phyloP scores from a whole-genome alignment of 805 yeast genomes.

The Wickerhamomyces silvicola region DNA sequence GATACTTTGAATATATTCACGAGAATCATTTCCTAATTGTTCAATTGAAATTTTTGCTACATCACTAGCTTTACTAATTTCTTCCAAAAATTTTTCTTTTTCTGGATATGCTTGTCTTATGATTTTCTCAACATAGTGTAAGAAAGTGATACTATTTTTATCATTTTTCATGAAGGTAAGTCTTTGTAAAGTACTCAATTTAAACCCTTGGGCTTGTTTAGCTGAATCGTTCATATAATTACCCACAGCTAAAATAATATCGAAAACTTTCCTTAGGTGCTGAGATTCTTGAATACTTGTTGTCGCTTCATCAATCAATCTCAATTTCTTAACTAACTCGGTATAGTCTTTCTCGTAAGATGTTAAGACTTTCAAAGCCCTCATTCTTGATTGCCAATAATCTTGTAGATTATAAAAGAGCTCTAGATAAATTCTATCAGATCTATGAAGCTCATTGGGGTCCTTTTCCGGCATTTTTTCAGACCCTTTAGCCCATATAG shows the following conservation, averaged over 20 bases:
- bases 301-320: constrained; percentile 53
- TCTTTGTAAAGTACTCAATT: constrained; percentile 60
- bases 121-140: constrained; percentile 69
- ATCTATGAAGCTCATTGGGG: constrained; percentile 52
- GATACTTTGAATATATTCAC: constrained; percentile 44
- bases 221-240: constrained; percentile 72
- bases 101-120: constrained; percentile 64
- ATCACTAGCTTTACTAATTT: constrained; percentile 44
- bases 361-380: constrained; percentile 48
- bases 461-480: constrained; percentile 44
- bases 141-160: constrained; percentile 60
- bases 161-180: constrained; percentile 63
- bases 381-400: constrained; percentile 70
- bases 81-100: constrained; percentile 53
- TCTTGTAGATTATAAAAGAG: constrained; percentile 59
- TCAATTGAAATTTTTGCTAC: constrained; percentile 60
- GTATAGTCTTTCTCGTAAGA: constrained; percentile 61
- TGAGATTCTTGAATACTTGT: constrained; percentile 45
- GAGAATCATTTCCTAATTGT: constrained; percentile 52
- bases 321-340: constrained; percentile 51
- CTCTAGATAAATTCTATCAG: constrained; percentile 65
- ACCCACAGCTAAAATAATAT: constrained; percentile 66
- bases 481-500: constrained; percentile 33
- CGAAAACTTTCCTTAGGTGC: constrained; percentile 51
- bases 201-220: constrained; percentile 66